Percentiles rank a stretch among this genome's conserved stretches.
These are phyloP conservation scores for Verticillium nubilum DNA, from an alignment of 2,329 filamentous ascomycete genomes.

Conservation along the genomic window DNA sequence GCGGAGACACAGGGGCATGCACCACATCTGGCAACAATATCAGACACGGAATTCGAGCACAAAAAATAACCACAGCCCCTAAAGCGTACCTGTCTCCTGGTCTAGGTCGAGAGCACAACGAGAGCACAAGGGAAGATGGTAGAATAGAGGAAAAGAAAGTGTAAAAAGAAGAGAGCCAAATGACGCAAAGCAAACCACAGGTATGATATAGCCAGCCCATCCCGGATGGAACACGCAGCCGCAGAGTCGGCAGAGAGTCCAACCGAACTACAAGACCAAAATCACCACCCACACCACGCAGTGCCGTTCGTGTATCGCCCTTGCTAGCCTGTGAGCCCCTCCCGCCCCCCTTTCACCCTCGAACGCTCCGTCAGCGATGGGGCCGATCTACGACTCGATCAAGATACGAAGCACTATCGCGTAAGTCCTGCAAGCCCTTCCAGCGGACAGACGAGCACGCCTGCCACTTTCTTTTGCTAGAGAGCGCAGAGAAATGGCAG, in stretches of 20 bases:
- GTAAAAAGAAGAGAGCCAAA: neutral
- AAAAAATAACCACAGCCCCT: neutral
- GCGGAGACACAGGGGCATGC: too few species aligned
- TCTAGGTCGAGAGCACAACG: neutral
- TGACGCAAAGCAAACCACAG: neutral
- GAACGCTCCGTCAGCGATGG: neutral
- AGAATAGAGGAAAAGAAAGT: neutral
- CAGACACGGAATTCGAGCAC: neutral
- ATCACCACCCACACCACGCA: neutral
- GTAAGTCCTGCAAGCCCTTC: neutral
- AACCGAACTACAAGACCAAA: neutral
- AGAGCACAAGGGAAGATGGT: neutral
- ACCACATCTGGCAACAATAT: neutral
- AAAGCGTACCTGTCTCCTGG: neutral
- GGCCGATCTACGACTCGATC: neutral
- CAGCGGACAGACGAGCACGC: constrained; percentile 4
- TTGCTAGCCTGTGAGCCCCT: neutral
- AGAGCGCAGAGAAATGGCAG: constrained; percentile 5
- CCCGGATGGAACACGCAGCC: neutral
- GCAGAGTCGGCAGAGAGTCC: neutral
- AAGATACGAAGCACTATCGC: neutral
- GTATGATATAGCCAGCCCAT: neutral
- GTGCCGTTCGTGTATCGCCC: neutral
- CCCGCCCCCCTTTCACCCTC: neutral
- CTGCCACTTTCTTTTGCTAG: constrained; percentile 7